Conservation (phyloP, 2,329 filamentous ascomycete genomes). For the Orbilia javanica region DNA sequence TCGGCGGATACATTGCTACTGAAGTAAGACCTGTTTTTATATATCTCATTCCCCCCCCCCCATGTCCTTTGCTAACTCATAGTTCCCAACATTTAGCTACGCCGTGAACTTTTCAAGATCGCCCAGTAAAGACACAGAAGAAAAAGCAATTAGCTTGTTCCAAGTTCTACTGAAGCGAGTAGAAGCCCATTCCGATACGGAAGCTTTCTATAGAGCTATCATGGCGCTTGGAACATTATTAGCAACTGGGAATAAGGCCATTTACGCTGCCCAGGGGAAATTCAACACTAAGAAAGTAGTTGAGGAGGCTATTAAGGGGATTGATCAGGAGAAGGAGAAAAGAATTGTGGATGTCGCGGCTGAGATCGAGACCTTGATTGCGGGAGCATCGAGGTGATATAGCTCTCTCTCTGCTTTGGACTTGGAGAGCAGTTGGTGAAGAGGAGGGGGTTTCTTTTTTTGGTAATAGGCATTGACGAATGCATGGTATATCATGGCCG, state of each 20-base stretch:
- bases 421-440: no score
- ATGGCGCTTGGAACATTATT: conserved; percentile 86
- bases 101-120: conserved; percentile 76
- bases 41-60: neutral
- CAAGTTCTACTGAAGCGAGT: conserved; percentile 75
- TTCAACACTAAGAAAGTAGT: conserved; percentile 66
- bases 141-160: conserved; percentile 68
- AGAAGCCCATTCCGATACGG: conserved; percentile 77
- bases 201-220: conserved; percentile 84
- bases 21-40: conserved; percentile 69
- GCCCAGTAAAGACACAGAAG: conserved; percentile 37
- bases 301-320: conserved; percentile 66
- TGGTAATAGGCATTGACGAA: no score
- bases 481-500: no score
- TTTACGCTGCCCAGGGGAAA: conserved; percentile 67
- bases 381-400: conserved; percentile 4
- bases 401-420: no score
- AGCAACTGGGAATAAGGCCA: conserved; percentile 69
- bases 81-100: conserved; percentile 66
- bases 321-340: conserved; percentile 66
- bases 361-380: conserved; percentile 45
- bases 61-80: conserved; percentile 22
- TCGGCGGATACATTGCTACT: conserved; percentile 85
- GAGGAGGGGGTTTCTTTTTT: neutral
- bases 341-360: conserved; percentile 64